Base-by-base conservation (phyloP, 352 stramenopile genomes). In the Elongisporangium senticosum region DNA sequence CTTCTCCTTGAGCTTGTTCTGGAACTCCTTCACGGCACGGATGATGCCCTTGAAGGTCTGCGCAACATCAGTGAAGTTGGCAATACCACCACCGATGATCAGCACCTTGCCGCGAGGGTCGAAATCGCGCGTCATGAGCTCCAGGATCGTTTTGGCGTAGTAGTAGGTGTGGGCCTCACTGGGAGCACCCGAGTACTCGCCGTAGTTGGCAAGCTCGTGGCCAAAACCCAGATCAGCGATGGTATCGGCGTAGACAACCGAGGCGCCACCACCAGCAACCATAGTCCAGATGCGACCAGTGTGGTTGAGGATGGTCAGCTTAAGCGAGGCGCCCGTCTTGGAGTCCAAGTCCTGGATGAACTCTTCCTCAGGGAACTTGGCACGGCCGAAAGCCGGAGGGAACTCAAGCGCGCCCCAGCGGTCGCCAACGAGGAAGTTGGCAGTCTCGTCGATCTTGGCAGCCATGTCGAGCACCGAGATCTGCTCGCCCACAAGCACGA, bases 21-120 rank as follows among this genome's bases (percentile, higher is more conserved):
- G 79, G 75, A 91, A 98, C 66, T 96, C 83, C 49, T 86, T 79
- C 39, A 99, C 90, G 22, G 95, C 96, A 33, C 92, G 94, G 57
- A 98, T 98, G 63, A 99, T 97, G 49, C 96, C 96, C 69, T 96
- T 97, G 74, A 99, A 99, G 11, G 96, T 99, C 68, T 96, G 85
- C 13, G 96, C 95, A 8, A 98, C 93, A 68, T 99, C 96, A 40
- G 96, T 99, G 73, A 99, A 99, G 77, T 99, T 99, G 62, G 96
- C 96, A 79, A 99, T 99, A 51, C 95, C 94, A 62, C 96, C 96
- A 53, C 96, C 96, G 63, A 99, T 98, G 66, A 99, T 98, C 48
- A 99, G 80, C 53, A 98, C 91, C 79, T 98, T 99, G 49, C 83
- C 83, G 33, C 83, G 77, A 26, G 92, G 78, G 71, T 98, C 82